These are phyloP conservation scores for Fusarium pseudoanthophilum DNA, from an alignment of 2,329 filamentous ascomycete species.

Conservation along the genomic window DNA sequence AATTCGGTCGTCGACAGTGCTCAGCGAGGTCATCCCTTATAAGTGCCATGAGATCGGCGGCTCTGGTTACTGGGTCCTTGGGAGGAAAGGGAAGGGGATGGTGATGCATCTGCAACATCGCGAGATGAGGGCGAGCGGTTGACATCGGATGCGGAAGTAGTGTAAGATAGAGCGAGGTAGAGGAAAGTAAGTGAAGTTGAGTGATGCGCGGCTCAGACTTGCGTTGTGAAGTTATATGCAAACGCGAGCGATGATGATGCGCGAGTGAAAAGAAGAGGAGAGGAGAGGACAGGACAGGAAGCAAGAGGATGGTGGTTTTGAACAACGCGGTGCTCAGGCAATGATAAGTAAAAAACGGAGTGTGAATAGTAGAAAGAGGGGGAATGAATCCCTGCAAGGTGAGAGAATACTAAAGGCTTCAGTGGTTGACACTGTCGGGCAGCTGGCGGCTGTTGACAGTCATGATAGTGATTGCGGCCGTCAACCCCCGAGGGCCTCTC, in stretches of 20 bases:
- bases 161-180: background rate
- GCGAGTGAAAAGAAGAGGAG: background rate
- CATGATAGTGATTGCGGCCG: background rate
- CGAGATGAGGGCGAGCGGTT: background rate
- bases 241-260: background rate
- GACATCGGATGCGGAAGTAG: background rate
- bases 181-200: background rate
- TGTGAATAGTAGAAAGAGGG: background rate
- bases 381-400: background rate
- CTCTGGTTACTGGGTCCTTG: accelerated
- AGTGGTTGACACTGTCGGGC: background rate
- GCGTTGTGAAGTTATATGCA: background rate
- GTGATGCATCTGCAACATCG: background rate
- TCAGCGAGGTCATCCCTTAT: background rate
- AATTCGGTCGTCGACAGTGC: no score
- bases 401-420: background rate
- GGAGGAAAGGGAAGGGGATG: background rate
- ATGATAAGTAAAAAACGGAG: background rate
- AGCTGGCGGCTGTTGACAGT: background rate
- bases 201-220: accelerated
- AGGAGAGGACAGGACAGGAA: background rate
- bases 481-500: background rate
- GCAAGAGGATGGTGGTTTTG: background rate
- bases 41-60: background rate
- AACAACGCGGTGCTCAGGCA: background rate